Base-by-base conservation (phyloP, 176 grass and related monocot genomes). In the Triticum monococcum region DNA sequence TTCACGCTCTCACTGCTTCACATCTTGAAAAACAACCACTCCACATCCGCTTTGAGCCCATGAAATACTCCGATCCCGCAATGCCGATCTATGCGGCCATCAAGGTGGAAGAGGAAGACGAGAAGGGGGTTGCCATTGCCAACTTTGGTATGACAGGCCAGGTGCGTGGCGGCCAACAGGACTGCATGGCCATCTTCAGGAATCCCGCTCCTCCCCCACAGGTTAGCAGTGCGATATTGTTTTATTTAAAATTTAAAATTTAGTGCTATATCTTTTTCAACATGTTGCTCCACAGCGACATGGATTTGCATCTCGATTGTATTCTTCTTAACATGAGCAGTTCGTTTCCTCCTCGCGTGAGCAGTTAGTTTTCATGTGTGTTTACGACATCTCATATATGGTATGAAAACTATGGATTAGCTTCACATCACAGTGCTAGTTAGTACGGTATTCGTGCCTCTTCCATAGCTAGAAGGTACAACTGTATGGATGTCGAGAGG, bases 101-200 rank as follows among this genome's bases (percentile, higher is more conserved):
- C 13, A 90, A 82, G 10, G 12, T 64, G 46, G 87, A 84, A 78
- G 80, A 82, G 12, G 43, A 46, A 59, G 50, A 54, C 9, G 66
- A 64, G 71, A 52, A 40, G 22, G 45, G n/a, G 12, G 63, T 33
- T 54, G 50, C 16, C 50, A 59, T 20, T 59, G 20, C 2, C 79
- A 52, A 50, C 54, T 7, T 37, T 45, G 80, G 63, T 61, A 13
- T 25, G 9, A 1, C 20, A 22, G 26, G 24, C 22, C 72, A 77
- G 64, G 37, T 35, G 36, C 10, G 4, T 24, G 8, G 22, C 22
- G 37, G 0, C 14, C 18, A 79, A 10, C 35, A 79, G 2, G 52
- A 46, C 24, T 60, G 36, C 37, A 72, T 37, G 87, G 11, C 74
- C 46, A 33, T 63, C 20, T 43, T 84, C 75, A 72, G 74, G 75